These are phyloP conservation scores for Mikania micrantha DNA, from an alignment of 129 eudicot species.

Conservation along the genomic window DNA sequence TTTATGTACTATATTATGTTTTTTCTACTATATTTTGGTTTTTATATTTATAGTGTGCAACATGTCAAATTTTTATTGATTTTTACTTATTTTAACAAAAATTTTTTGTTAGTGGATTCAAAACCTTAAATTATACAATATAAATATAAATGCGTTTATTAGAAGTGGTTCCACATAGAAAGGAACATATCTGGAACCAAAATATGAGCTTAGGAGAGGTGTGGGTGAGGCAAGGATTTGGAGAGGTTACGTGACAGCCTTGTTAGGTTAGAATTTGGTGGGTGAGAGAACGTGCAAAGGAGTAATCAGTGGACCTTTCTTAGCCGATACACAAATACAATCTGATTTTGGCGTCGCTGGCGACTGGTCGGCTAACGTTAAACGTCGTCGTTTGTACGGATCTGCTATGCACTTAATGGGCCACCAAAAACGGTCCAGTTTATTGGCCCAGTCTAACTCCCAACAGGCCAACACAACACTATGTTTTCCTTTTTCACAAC, in stretches of 20 bases:
- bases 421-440: neutral
- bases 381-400: slow-evolving; percentile 11
- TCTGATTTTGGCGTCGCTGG: slow-evolving; percentile 35
- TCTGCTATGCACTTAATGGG: neutral
- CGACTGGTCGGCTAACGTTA: slow-evolving; percentile 1
- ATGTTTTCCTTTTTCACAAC: too few relatives aligned
- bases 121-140: too few relatives aligned
- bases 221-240: slow-evolving; percentile 18
- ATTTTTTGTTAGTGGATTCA: too few relatives aligned
- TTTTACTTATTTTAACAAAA: too few relatives aligned
- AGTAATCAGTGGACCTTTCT: slow-evolving; percentile 41
- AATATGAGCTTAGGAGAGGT: neutral
- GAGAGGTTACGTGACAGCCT: slow-evolving; percentile 16
- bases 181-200: too few relatives aligned
- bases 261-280: slow-evolving; percentile 30
- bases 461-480: too few relatives aligned
- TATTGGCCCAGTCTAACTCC: slow-evolving; percentile 9
- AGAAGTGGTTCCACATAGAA: too few relatives aligned
- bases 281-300: slow-evolving; percentile 53
- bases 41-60: too few relatives aligned
- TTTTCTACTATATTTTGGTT: too few relatives aligned
- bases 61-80: too few relatives aligned
- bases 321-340: slow-evolving; percentile 30
- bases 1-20: too few relatives aligned
- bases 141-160: too few relatives aligned